Base-by-base conservation (phyloP, 2,329 filamentous ascomycete species). In the Penicillium janthinellum region DNA sequence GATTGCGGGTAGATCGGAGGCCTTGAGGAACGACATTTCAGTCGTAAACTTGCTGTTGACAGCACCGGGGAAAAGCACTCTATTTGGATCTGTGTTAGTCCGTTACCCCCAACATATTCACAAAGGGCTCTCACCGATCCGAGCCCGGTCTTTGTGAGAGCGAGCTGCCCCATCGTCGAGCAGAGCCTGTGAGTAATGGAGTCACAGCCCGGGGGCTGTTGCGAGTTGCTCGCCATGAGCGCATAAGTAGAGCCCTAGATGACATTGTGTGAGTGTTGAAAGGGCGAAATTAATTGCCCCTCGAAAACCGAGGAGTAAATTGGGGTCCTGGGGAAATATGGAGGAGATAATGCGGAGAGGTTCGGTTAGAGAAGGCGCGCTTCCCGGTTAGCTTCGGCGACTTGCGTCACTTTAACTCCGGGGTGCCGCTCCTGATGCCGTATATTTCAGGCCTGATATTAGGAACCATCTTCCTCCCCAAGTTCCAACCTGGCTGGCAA, bases 21-120 rank as follows among this genome's bases (percentile, higher is more conserved):
- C 90, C 52, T 86, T 85, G 57, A 91, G 86, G 77, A 96, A 98
- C 42, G 84, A 82, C 76, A 98, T 88, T 0, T 83, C 82, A 65
- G 86, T 89, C 4, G 91, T 96, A 77, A 99, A 99, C 63, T 91
- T 91, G 74, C 92, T 96, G 75, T 97, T 94, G 54, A 98, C 83
- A 0, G 95, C 95, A n/a, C 95, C 95, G 0, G 95, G 95, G 67
- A 99, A 99, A 57, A 86, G 80, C 11, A 86, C 82, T 58, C 84
- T 87, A 34, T 55, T 28, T 68, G 69, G 56, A 56, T 37, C 17
- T 4, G 0, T 28, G 39, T 68, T 44, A 64, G 59, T 53, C 49
- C 42, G 14, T 51, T 34, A 34, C 28, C 10, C 50, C 22, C 28
- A 25, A 35, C 22, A 8, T 42, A 22, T 50, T 11, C 25, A n/a